Evolutionary conservation across 148 eudicot genomes (phyloP).

Genomic region (Rhododendron kiyosumense): DNA sequence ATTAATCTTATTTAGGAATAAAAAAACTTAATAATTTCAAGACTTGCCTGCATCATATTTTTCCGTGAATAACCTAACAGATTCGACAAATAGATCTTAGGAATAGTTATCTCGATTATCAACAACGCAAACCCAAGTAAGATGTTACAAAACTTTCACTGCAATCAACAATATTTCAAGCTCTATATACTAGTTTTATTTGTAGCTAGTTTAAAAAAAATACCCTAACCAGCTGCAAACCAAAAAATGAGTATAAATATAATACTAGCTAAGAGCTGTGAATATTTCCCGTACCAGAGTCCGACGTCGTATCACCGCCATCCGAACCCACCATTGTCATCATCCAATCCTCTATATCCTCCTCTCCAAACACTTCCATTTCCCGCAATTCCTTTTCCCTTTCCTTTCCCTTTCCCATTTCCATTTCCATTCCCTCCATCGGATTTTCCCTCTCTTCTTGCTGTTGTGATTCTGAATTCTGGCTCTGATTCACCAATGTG

Average conservation of each 20-base stretch:
- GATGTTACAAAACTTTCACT: not conserved
- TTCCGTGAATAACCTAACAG: too few relatives aligned
- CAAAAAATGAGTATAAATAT: not conserved
- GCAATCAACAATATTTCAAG: not conserved
- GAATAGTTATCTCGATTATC: not conserved
- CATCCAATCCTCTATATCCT: conserved; percentile 38
- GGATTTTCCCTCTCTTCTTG: not conserved
- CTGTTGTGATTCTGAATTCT: not conserved
- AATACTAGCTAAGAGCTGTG: not conserved
- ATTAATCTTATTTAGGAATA: too few relatives aligned
- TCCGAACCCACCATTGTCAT: conserved; percentile 17
- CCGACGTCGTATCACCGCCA: conserved; percentile 14
- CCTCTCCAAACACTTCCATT: conserved; percentile 25
- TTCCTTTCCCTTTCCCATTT: conserved; percentile 14
- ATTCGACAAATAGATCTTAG: too few relatives aligned
- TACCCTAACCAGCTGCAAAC: not conserved
- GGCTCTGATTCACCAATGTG: not conserved
- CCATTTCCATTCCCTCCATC: not conserved
- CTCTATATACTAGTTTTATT: not conserved
- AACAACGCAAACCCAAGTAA: not conserved
- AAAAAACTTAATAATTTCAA: not conserved
- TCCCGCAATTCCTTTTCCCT: conserved; percentile 5
- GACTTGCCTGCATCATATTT: too few relatives aligned
- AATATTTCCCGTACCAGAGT: conserved; percentile 14
- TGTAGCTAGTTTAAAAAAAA: not conserved